Evolutionary conservation across 2,329 filamentous ascomycete species (phyloP).

Genomic region (Beauveria australis): DNA sequence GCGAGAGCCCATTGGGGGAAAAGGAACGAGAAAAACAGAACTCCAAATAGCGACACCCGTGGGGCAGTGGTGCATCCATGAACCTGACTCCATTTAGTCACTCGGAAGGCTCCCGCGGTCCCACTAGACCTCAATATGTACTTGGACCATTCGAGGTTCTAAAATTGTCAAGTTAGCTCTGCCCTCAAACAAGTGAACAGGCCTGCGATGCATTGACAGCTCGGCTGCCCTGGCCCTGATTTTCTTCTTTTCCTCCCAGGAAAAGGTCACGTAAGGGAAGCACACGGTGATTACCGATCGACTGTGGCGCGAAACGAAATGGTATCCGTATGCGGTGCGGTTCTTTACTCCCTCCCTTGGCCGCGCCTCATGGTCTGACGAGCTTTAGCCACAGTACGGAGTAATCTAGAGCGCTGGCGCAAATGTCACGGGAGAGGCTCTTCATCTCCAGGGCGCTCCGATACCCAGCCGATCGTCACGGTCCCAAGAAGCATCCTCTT

Average conservation of each 20-base stretch:
- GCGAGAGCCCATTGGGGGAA: too few species aligned
- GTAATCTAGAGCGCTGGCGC: not conserved
- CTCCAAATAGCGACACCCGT: not conserved
- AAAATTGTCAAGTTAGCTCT: not conserved
- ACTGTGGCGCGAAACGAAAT: not conserved
- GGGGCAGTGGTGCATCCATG: not conserved
- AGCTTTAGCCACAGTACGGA: not conserved
- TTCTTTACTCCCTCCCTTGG: not conserved
- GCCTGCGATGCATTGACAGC: not conserved
- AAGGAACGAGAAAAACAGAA: too few species aligned
- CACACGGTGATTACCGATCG: constrained; percentile 2
- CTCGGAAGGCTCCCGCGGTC: constrained; percentile 6
- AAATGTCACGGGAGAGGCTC: not conserved
- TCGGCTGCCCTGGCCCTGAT: not conserved
- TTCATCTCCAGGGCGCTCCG: not conserved
- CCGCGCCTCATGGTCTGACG: not conserved
- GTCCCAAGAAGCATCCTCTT: not conserved
- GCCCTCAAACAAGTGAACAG: not conserved
- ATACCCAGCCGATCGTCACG: not conserved
- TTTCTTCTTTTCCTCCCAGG: not conserved
- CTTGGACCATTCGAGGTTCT: not conserved
- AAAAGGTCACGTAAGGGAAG: not conserved
- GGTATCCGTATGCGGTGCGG: not conserved
- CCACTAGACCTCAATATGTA: too few species aligned
- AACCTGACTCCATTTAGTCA: not conserved